Base-by-base conservation (phyloP, 2,329 filamentous ascomycete species). In the Apiospora koreana region DNA sequence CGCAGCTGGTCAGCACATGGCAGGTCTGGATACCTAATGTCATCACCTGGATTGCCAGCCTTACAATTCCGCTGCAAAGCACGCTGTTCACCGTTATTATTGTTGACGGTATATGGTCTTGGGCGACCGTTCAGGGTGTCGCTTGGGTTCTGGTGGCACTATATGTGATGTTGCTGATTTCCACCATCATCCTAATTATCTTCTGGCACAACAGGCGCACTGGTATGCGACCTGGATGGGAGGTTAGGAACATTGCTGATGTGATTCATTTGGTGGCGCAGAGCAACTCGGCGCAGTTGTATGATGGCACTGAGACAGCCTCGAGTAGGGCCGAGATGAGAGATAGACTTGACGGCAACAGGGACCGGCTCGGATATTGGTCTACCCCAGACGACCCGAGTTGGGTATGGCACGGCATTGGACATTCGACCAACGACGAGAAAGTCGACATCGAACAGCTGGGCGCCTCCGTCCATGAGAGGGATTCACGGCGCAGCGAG, bases 321-420 rank as follows among this genome's bases (percentile, higher is more conserved):
- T 80, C 81, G 9, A 83, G 81, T 21, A 84, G 85, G 65, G 77
- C 81, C 42, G 85, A 89, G 43, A 88, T 92, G 75, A 82, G 81
- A 75, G 81, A 85, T 38, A 85, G 85, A 72, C 85, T 88, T 58
- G 87, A 84, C 76, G 88, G 86, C 72, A 88, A 89, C 73, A 83
- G 87, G 6, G 91, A 95, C 75, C 87, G 92, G 62, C 86, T 98
- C n/a, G 94, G 95, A 8, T 97, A 97, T 80, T 98, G 95, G 94
- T 89, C 88, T 71, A 89, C 91, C 35, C 89, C 90, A 23, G 89
- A 89, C 69, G 85, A 86, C 72, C 86, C 88, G 5, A 85, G 84
- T 25, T 89, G 91, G 25, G 84, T 94, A 35, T 97, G 96, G 85
- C 94, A 97, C 77, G 75, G 79, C 45, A 75, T 80, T 45, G 79